These are phyloP conservation scores for Lepidium didymum DNA, from an alignment of 345 rosid species.

Conservation along the genomic window DNA sequence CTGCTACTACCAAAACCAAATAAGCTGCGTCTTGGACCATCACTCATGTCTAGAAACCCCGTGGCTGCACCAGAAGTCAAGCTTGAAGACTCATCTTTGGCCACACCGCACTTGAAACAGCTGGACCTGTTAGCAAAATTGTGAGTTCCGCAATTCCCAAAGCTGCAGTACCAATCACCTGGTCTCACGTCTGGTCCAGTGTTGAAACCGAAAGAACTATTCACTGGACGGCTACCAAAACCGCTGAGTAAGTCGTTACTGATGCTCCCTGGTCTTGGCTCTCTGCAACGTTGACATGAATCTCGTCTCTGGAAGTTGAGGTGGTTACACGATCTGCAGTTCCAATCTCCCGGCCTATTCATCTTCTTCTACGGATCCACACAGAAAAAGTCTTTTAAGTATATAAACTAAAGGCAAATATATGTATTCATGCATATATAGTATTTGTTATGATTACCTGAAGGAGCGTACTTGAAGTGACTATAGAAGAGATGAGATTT, in stretches of 20 bases:
- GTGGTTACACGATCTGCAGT: conserved; percentile 77
- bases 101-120: conserved; percentile 63
- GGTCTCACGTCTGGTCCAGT: conserved; percentile 68
- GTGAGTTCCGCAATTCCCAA: conserved; percentile 60
- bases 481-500: background rate
- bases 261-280: conserved; percentile 30
- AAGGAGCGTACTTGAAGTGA: background rate
- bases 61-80: conserved; percentile 24
- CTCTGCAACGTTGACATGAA: conserved; percentile 73
- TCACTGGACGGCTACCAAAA: conserved; percentile 37
- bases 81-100: conserved; percentile 37
- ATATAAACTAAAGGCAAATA: background rate
- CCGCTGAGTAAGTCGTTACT: conserved; percentile 25
- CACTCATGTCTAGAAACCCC: conserved; percentile 19
- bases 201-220: conserved; percentile 42
- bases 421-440: background rate
- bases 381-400: background rate
- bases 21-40: conserved; percentile 30
- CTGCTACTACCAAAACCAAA: conserved; percentile 33
- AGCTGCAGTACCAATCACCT: conserved; percentile 76
- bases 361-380: conserved; percentile 30
- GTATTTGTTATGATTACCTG: conserved; percentile 9
- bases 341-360: conserved; percentile 97
- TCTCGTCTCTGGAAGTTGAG: conserved; percentile 83
- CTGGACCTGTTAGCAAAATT: conserved; percentile 67